Evolutionary conservation across 345 rosid genomes (phyloP).

Genomic region (Luvunga scandens): DNA sequence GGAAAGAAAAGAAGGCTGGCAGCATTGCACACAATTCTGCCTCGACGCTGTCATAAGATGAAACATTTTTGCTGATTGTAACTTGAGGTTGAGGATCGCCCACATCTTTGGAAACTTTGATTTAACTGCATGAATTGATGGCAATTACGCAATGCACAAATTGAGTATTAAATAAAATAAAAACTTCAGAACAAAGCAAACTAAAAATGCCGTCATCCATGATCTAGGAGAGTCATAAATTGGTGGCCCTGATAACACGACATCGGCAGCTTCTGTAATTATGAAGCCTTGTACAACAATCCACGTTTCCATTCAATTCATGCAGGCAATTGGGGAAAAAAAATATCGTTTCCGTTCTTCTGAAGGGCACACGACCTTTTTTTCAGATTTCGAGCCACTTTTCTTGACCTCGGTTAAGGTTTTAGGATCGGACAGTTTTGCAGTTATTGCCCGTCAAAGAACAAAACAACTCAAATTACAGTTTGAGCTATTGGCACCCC

Average conservation of each 20-base stretch:
- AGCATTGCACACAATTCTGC: too few species aligned
- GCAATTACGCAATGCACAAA: neutral
- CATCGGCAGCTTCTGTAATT: conserved; percentile 16
- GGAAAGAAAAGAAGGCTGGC: too few species aligned
- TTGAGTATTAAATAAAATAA: neutral
- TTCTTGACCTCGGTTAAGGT: neutral
- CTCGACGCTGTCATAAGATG: too few species aligned
- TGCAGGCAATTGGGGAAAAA: neutral
- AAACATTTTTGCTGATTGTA: too few species aligned
- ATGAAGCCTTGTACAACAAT: conserved; percentile 23
- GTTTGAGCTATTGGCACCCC: too few species aligned
- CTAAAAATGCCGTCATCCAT: conserved; percentile 11
- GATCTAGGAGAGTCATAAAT: neutral
- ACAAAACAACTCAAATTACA: too few species aligned
- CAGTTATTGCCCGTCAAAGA: too few species aligned
- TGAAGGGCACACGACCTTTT: conserved; percentile 11
- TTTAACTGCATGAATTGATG: neutral
- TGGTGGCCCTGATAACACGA: conserved; percentile 18
- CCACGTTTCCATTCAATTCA: conserved; percentile 4
- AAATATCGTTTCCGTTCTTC: neutral
- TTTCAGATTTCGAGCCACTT: neutral
- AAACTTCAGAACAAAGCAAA: conserved; percentile 15
- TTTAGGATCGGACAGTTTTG: neutral
- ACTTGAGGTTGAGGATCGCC: too few species aligned
- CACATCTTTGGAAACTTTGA: too few species aligned